Percentiles rank a stretch among this genome's conserved stretches.
Evolutionary conservation across 169 alveolate genomes (phyloP).

Genomic region (Eimeria sp.): DNA sequence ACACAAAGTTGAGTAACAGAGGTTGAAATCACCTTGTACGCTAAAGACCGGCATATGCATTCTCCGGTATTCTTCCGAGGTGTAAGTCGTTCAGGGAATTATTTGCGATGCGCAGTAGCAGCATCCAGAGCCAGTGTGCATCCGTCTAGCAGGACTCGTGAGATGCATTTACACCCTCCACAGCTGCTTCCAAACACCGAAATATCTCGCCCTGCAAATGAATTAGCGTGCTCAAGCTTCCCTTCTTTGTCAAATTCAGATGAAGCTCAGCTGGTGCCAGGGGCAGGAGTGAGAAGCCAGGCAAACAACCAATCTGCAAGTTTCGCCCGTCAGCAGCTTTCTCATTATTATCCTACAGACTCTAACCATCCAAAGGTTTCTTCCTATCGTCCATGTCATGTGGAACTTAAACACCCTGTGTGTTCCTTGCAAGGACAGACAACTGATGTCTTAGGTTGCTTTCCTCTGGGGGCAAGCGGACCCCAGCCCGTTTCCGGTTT

Average conservation of each 20-base stretch:
- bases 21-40: not conserved
- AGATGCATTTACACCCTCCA: not conserved
- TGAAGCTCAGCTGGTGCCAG: slow-evolving; percentile 1
- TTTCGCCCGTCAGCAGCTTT: not conserved
- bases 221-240: not conserved
- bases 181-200: not conserved
- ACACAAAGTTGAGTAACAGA: not conserved
- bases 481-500: slow-evolving; percentile 13
- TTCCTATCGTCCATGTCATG: not conserved
- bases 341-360: not conserved
- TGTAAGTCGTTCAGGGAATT: not conserved
- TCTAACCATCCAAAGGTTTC: not conserved
- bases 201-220: not conserved
- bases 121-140: not conserved
- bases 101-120: not conserved
- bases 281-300: not conserved
- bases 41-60: not conserved
- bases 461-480: slow-evolving; percentile 45
- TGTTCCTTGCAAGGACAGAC: not conserved
- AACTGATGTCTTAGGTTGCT: slow-evolving; percentile 15
- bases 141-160: not conserved
- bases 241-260: not conserved
- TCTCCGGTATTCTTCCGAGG: not conserved
- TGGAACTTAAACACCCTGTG: not conserved
- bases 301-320: not conserved